These are phyloP conservation scores for Apophysomyces trapeziformis DNA, from an alignment of 371 early-diverging fungal genomes.

Conservation along the genomic window DNA sequence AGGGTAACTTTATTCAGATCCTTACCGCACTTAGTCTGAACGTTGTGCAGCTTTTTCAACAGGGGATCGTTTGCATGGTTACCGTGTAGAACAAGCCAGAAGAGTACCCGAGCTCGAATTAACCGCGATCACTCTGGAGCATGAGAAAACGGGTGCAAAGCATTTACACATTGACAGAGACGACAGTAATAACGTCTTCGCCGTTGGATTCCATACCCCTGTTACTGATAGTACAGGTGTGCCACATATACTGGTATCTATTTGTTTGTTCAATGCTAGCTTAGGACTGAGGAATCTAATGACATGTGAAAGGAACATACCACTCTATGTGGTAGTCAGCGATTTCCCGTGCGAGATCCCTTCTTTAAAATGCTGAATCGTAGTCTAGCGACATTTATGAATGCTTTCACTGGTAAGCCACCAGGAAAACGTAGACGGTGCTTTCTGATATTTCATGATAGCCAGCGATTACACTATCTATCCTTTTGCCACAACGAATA, in stretches of 20 bases:
- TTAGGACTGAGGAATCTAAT: background rate
- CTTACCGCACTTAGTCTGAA: background rate
- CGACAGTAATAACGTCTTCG: slow-evolving; percentile 91
- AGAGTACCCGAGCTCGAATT: slow-evolving; percentile 71
- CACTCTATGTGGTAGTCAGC: slow-evolving; percentile 86
- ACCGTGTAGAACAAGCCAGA: slow-evolving; percentile 36
- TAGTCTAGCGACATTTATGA: slow-evolving; percentile 96
- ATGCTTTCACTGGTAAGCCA: slow-evolving; percentile 84
- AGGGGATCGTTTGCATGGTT: slow-evolving; percentile 35
- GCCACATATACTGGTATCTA: slow-evolving; percentile 83
- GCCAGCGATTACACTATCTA: slow-evolving; percentile 90
- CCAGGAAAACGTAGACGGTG: background rate
- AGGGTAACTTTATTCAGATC: background rate
- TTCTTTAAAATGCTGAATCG: slow-evolving; percentile 98
- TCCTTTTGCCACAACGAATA: slow-evolving; percentile 93
- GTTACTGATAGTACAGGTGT: slow-evolving; percentile 86
- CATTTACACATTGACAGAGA: slow-evolving; percentile 87
- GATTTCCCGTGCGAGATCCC: slow-evolving; percentile 94
- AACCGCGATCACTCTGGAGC: slow-evolving; percentile 69
- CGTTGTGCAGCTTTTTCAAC: slow-evolving; percentile 12
- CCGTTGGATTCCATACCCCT: slow-evolving; percentile 90
- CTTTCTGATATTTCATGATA: slow-evolving; percentile 20
- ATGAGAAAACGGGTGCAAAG: slow-evolving; percentile 83
- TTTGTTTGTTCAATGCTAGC: background rate
- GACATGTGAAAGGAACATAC: slow-evolving; percentile 77